A percentile compares a stretch with the other conserved stretches of the same genome.
Conservation (phyloP, 78 protist genomes). For the Thecamonas trahens region DNA sequence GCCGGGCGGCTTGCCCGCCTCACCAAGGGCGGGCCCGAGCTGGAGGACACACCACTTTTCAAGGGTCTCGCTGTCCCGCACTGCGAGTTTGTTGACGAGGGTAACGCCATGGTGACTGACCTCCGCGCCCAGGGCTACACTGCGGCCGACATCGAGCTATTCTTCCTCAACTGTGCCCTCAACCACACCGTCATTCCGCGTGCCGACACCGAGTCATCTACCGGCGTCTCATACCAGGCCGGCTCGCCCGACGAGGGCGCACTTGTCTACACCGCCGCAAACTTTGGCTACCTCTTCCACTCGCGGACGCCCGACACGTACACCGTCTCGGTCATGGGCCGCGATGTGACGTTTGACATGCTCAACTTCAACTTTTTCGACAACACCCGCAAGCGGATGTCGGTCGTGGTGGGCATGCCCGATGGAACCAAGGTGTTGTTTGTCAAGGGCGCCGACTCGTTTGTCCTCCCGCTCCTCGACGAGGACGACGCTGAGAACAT, state of each 20-base stretch:
- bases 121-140: too few relatives aligned
- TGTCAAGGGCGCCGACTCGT: conserved; percentile 87
- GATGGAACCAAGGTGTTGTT: conserved; percentile 26
- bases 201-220: not conserved
- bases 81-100: too few relatives aligned
- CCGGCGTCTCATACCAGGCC: conserved; percentile 27
- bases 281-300: conserved; percentile 58
- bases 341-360: conserved; percentile 11
- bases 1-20: too few relatives aligned
- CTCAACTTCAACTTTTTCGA: conserved; percentile 48
- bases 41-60: too few relatives aligned
- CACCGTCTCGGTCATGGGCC: conserved; percentile 8
- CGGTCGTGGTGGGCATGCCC: conserved; percentile 32
- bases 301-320: conserved; percentile 12
- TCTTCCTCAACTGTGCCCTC: too few relatives aligned
- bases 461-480: conserved; percentile 7
- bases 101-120: too few relatives aligned
- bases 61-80: too few relatives aligned
- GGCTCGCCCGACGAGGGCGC: conserved; percentile 89
- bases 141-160: too few relatives aligned
- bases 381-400: conserved; percentile 65
- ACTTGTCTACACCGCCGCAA: conserved; percentile 65
- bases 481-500: not conserved
- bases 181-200: not conserved
- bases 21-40: too few relatives aligned